Evolutionary conservation across 2,329 filamentous ascomycete species (phyloP).

Genomic region (Nigrospora sphaerica): DNA sequence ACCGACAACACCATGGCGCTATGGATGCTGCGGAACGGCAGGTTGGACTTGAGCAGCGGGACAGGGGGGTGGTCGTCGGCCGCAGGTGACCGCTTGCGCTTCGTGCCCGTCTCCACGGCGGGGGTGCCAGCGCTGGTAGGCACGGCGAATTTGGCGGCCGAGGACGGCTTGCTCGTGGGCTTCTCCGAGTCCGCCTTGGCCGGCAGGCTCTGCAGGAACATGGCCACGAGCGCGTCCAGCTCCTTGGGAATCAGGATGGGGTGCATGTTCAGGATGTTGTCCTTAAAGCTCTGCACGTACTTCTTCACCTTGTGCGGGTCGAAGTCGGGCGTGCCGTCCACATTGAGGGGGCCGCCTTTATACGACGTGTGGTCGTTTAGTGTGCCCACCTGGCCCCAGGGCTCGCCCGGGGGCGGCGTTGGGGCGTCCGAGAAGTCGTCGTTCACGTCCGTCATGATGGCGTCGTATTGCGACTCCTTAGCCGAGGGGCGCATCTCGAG

Average conservation of each 20-base stretch:
- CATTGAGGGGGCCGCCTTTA: slow-evolving; percentile 29
- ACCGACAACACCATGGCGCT: slow-evolving; percentile 79
- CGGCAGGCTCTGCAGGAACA: slow-evolving; percentile 44
- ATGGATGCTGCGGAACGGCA: slow-evolving; percentile 60
- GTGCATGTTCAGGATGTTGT: slow-evolving; percentile 59
- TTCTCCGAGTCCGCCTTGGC: slow-evolving; percentile 14
- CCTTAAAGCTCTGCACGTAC: slow-evolving; percentile 51
- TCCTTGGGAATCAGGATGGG: slow-evolving; percentile 50
- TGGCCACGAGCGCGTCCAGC: slow-evolving; percentile 43
- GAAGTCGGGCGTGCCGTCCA: slow-evolving; percentile 48
- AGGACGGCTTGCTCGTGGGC: slow-evolving; percentile 10
- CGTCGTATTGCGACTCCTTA: slow-evolving; percentile 29
- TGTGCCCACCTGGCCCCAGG: slow-evolving; percentile 52
- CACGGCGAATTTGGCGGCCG: slow-evolving; percentile 19
- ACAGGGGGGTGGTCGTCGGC: slow-evolving; percentile 18
- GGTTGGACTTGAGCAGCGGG: slow-evolving; percentile 31
- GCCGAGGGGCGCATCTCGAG: slow-evolving; percentile 48
- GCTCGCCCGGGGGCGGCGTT: slow-evolving; percentile 43
- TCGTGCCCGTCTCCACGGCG: slow-evolving; percentile 25
- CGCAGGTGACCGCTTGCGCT: slow-evolving; percentile 49
- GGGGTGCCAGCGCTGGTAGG: slow-evolving; percentile 14
- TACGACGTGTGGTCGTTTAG: slow-evolving; percentile 29
- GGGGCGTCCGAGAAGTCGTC: slow-evolving; percentile 43
- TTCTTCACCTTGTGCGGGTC: slow-evolving; percentile 39
- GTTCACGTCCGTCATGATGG: slow-evolving; percentile 26